A percentile compares a stretch with the other conserved stretches of the same genome.
Conservation (phyloP, 2,329 filamentous ascomycete genomes). For the Penicillium nordicum region DNA sequence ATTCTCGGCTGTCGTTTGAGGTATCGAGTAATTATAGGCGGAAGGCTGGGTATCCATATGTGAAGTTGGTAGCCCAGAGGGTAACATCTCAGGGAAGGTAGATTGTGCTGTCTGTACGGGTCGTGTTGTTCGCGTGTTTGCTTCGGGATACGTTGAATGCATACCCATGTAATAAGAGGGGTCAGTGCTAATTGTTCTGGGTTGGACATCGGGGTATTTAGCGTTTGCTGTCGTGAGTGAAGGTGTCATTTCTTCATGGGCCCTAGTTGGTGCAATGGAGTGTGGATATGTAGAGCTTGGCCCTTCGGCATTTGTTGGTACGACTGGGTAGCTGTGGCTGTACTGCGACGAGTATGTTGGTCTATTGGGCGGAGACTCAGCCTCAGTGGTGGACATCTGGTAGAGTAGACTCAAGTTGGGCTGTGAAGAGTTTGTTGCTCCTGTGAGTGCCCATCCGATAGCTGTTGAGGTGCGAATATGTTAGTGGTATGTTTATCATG, state of each 20-base stretch:
- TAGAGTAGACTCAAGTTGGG: conserved; percentile 81
- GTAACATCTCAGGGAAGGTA: conserved; percentile 13
- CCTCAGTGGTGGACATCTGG: conserved; percentile 51
- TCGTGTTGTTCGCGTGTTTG: conserved; percentile 21
- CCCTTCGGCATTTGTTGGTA: conserved; percentile 21
- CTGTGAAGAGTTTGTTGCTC: conserved; percentile 79
- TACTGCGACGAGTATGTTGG: conserved; percentile 32
- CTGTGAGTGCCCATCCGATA: conserved; percentile 84
- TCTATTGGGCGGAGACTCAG: conserved; percentile 23
- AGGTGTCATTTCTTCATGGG: conserved; percentile 19
- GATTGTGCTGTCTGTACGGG: conserved; percentile 26
- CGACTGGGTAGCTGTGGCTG: conserved; percentile 28
- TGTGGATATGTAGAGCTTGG: conserved; percentile 27
- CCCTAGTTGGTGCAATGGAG: conserved; percentile 31
- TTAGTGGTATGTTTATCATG: conserved; percentile 5
- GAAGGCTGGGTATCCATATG: conserved; percentile 21
- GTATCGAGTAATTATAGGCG: conserved; percentile 24
- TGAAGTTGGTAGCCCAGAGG: conserved; percentile 16
- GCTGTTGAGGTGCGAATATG: conserved; percentile 50
- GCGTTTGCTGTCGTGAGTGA: conserved; percentile 19
- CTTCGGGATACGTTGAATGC: conserved; percentile 43
- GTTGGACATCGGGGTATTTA: conserved; percentile 36
- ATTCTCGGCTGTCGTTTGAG: conserved; percentile 18
- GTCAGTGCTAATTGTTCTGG: conserved; percentile 37
- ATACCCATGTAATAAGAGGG: conserved; percentile 47